These are phyloP conservation scores for Diplodia scrobiculata DNA, from an alignment of 2,329 filamentous ascomycete genomes.

Conservation along the genomic window DNA sequence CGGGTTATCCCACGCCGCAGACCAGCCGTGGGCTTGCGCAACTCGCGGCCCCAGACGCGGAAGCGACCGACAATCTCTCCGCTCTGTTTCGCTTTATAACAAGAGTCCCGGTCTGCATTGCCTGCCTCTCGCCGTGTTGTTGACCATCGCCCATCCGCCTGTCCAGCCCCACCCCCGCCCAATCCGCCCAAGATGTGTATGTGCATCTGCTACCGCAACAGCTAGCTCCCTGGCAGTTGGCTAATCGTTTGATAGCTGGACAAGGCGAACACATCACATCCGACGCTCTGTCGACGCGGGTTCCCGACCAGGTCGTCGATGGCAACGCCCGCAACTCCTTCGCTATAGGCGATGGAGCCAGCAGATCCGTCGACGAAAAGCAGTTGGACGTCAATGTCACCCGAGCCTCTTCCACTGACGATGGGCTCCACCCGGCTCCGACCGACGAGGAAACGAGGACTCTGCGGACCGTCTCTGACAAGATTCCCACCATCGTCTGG, in stretches of 20 bases:
- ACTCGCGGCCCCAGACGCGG: background rate
- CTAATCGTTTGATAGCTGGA: slow-evolving; percentile 1
- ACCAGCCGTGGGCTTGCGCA: slow-evolving; percentile 1
- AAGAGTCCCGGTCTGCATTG: background rate
- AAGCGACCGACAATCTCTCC: background rate
- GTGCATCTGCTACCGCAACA: background rate
- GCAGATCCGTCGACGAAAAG: slow-evolving; percentile 1
- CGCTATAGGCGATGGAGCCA: slow-evolving; percentile 11
- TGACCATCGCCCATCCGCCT: slow-evolving; percentile 6
- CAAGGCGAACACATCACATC: slow-evolving; percentile 5
- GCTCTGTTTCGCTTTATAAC: background rate
- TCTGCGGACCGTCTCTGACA: slow-evolving; percentile 55
- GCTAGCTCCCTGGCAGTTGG: background rate
- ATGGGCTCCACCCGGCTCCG: slow-evolving; percentile 36
- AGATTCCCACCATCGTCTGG: slow-evolving; percentile 57
- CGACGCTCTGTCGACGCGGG: slow-evolving; percentile 15
- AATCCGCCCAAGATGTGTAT: slow-evolving; percentile 23
- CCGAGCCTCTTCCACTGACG: background rate
- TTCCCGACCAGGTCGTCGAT: background rate
- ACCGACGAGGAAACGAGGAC: slow-evolving; percentile 52
- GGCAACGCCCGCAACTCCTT: slow-evolving; percentile 7
- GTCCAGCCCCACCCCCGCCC: background rate
- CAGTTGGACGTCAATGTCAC: background rate
- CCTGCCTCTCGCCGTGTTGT: background rate
- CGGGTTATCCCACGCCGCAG: background rate